A percentile compares a stretch with the other conserved stretches of the same genome.
Conservation (phyloP, 441 rosid species). For the Metrosideros polymorpha region DNA sequence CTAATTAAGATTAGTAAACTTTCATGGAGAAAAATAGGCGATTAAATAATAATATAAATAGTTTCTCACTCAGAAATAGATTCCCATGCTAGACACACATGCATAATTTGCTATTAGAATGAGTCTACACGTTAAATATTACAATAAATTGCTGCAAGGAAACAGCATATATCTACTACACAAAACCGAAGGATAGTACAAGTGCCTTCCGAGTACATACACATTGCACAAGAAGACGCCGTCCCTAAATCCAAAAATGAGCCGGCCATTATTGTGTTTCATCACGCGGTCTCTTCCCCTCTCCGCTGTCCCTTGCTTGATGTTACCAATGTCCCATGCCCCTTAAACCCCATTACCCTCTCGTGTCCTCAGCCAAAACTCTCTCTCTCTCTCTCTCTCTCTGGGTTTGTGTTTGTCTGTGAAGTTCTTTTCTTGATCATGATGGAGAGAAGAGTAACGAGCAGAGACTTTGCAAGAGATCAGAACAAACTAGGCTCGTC, state of each 20-base stretch:
- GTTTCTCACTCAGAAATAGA: not conserved
- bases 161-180: not conserved
- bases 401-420: not conserved
- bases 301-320: not conserved
- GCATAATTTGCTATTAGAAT: not conserved
- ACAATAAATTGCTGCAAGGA: not conserved
- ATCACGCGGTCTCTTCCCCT: not conserved
- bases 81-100: not conserved
- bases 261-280: not conserved
- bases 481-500: conserved; percentile 1
- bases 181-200: not conserved
- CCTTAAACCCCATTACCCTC: not conserved
- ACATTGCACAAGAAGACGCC: not conserved
- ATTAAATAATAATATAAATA: not conserved
- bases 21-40: not conserved
- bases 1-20: not conserved
- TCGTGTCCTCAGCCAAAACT: not conserved
- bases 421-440: not conserved
- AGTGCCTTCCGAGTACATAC: not conserved
- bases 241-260: not conserved
- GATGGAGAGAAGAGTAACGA: conserved; percentile 23
- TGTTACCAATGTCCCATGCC: not conserved
- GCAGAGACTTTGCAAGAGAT: conserved; percentile 10
- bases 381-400: not conserved
- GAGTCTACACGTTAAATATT: not conserved